A percentile compares a stretch with the other conserved stretches of the same genome.
Evolutionary conservation across 768 basidiomycete genomes (phyloP).

Genomic region (Leccinum uliginosum): DNA sequence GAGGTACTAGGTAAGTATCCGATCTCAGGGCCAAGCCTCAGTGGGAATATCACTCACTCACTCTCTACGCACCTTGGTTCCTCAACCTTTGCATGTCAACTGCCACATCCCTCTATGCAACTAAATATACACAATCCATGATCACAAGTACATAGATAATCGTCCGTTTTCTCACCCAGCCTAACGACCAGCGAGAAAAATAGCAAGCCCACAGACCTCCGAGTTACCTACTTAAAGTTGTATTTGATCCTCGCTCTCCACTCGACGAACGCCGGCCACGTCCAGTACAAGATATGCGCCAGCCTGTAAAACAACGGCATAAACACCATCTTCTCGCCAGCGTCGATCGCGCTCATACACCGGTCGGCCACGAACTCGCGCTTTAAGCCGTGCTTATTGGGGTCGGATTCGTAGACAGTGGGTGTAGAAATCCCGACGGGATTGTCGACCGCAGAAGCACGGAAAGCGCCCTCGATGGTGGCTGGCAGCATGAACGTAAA

Average conservation of each 20-base stretch:
- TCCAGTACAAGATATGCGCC: constrained; percentile 61
- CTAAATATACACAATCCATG: neutral
- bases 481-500: constrained; percentile 63
- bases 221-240: constrained; percentile 40
- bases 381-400: constrained; percentile 56
- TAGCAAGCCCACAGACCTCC: constrained; percentile 5
- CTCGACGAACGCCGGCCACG: constrained; percentile 56
- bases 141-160: neutral
- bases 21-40: no score
- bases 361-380: constrained; percentile 54
- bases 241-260: constrained; percentile 60
- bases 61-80: no score
- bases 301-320: constrained; percentile 46
- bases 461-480: constrained; percentile 74
- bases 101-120: no score
- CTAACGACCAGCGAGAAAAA: neutral
- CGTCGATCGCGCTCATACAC: constrained; percentile 60
- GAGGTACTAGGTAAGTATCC: no score
- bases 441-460: constrained; percentile 74
- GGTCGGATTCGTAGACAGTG: constrained; percentile 40
- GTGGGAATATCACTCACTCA: no score
- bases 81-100: no score
- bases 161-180: neutral
- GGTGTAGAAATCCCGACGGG: constrained; percentile 30
- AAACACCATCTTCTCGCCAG: constrained; percentile 51